phyloP scores from a whole-genome alignment of 371 early-diverging fungal genomes.

The Thermomucor indicae-seudaticae region DNA sequence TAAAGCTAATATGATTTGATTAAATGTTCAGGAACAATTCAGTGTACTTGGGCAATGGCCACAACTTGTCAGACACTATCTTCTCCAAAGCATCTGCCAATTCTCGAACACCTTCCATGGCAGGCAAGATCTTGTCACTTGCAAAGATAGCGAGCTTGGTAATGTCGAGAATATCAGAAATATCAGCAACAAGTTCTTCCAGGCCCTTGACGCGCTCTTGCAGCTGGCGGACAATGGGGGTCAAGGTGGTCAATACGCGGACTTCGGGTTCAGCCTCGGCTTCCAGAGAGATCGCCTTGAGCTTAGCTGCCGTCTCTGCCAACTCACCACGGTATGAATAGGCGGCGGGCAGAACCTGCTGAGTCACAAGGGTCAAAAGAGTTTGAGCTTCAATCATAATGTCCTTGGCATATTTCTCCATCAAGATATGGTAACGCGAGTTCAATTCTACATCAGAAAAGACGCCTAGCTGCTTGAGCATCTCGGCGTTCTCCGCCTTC shows the following conservation, averaged over 20 bases:
- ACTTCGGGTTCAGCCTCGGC: conserved; percentile 66
- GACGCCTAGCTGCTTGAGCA: conserved; percentile 79
- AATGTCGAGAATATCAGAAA: conserved; percentile 51
- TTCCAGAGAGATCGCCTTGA: conserved; percentile 59
- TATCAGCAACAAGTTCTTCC: conserved; percentile 50
- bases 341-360: conserved; percentile 86
- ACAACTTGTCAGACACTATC: conserved; percentile 84
- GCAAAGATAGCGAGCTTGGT: conserved; percentile 65
- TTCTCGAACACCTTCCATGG: conserved; percentile 69
- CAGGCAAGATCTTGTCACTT: conserved; percentile 56
- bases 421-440: conserved; percentile 91
- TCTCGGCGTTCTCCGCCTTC: conserved; percentile 62
- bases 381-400: conserved; percentile 92
- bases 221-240: conserved; percentile 55
- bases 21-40: conserved; percentile 83
- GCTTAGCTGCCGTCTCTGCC: conserved; percentile 69
- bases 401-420: conserved; percentile 96
- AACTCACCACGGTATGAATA: conserved; percentile 85
- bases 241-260: conserved; percentile 60
- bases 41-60: conserved; percentile 95
- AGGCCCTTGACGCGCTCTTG: conserved; percentile 54
- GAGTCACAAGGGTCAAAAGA: conserved; percentile 74
- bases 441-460: conserved; percentile 84
- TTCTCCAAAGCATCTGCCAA: conserved; percentile 78
- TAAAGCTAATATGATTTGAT: neutral